These are phyloP conservation scores for Auxenochlorella protothecoides DNA, from an alignment of 139 green algal species.

Conservation along the genomic window DNA sequence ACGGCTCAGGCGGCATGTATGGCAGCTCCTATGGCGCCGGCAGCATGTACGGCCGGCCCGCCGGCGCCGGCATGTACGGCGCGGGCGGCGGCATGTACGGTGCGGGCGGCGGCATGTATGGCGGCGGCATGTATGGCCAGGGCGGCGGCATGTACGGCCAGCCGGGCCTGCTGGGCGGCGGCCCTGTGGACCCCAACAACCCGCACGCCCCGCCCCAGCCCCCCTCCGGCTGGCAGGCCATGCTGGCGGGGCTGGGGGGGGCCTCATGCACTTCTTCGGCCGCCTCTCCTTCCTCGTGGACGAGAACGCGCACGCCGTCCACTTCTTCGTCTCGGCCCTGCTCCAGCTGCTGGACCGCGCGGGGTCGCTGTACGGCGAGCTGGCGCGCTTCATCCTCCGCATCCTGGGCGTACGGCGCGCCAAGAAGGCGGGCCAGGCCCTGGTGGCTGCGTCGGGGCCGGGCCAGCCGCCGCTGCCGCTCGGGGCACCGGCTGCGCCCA, in stretches of 20 bases:
- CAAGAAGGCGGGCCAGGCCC: slow-evolving; percentile 3
- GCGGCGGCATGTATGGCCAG: no score
- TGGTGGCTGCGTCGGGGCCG: neutral
- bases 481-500: neutral
- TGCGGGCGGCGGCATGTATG: neutral
- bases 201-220: slow-evolving; percentile 32
- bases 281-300: slow-evolving; percentile 93
- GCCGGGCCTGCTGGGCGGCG: neutral
- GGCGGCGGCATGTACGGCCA: no score
- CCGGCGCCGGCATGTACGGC: slow-evolving; percentile 30
- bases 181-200: slow-evolving; percentile 25
- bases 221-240: slow-evolving; percentile 61
- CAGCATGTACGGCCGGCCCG: neutral
- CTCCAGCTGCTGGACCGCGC: slow-evolving; percentile 88
- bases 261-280: slow-evolving; percentile 88
- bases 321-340: slow-evolving; percentile 96
- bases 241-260: slow-evolving; percentile 56
- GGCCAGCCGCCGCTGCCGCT: neutral
- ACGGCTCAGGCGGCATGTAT: slow-evolving; percentile 26
- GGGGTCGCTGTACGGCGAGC: slow-evolving; percentile 87
- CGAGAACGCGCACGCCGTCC: slow-evolving; percentile 94
- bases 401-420: slow-evolving; percentile 56
- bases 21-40: slow-evolving; percentile 5
- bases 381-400: slow-evolving; percentile 85
- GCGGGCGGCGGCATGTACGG: slow-evolving; percentile 31